phyloP scores from a whole-genome alignment of 169 alveolate species.

The Cryptosporidium ryanae region DNA sequence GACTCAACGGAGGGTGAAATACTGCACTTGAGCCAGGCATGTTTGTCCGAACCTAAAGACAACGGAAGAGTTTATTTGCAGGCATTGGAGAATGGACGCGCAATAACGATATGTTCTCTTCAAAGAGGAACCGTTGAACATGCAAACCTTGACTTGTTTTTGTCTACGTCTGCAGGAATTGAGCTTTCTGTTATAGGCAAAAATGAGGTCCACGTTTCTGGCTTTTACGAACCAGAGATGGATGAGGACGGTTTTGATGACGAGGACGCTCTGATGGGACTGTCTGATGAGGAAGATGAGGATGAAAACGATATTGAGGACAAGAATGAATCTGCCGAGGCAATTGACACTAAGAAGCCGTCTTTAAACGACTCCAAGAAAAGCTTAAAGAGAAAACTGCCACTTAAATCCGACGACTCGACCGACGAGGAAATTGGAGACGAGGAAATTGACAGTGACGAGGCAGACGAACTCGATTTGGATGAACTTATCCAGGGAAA shows the following conservation, averaged over 20 bases:
- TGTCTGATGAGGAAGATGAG: slow-evolving; percentile 78
- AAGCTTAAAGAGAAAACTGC: slow-evolving; percentile 54
- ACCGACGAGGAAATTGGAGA: slow-evolving; percentile 79
- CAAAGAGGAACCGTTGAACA: slow-evolving; percentile 89
- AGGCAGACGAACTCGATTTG: slow-evolving; percentile 78
- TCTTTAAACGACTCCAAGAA: neutral
- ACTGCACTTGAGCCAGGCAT: slow-evolving; percentile 87
- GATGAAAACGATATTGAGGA: slow-evolving; percentile 40
- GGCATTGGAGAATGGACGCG: slow-evolving; percentile 85
- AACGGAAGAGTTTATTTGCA: slow-evolving; percentile 87
- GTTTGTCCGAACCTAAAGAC: slow-evolving; percentile 88
- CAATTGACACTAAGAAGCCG: too few relatives aligned
- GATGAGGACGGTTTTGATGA: slow-evolving; percentile 77
- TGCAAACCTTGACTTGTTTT: slow-evolving; percentile 87
- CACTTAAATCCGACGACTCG: slow-evolving; percentile 42
- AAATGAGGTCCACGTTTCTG: slow-evolving; percentile 90
- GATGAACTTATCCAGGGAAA: slow-evolving; percentile 79
- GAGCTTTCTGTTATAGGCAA: slow-evolving; percentile 85
- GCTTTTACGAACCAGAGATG: slow-evolving; percentile 89
- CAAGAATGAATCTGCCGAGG: neutral
- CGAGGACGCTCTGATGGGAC: slow-evolving; percentile 78
- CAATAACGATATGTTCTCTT: slow-evolving; percentile 85
- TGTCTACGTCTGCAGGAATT: slow-evolving; percentile 84
- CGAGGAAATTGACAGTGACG: slow-evolving; percentile 81
- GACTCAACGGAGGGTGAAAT: slow-evolving; percentile 81